A percentile compares a stretch with the other conserved stretches of the same genome.
Conservation (phyloP, 2,329 filamentous ascomycete genomes). For the Cladosporium sp. region DNA sequence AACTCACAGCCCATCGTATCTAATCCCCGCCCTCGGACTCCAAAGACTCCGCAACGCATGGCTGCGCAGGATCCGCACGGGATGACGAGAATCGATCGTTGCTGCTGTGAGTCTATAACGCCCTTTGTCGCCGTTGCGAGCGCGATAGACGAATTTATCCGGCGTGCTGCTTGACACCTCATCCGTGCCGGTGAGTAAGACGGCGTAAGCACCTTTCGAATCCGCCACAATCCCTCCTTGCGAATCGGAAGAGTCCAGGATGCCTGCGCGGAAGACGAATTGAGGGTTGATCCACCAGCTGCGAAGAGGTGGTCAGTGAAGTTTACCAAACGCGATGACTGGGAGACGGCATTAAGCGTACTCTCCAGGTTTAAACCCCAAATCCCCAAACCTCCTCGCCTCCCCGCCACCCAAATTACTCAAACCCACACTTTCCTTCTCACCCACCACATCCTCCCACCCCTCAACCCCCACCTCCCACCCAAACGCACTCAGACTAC, state of each 20-base stretch:
- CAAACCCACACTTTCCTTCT: conserved; percentile 31
- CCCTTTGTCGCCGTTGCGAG: conserved; percentile 36
- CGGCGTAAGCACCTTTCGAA: conserved; percentile 40
- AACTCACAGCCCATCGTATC: conserved; percentile 47
- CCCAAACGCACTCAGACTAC: conserved; percentile 28
- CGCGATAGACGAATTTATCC: conserved; percentile 39
- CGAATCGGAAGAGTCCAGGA: conserved; percentile 40
- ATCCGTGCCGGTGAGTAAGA: conserved; percentile 38
- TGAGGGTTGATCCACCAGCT: conserved; percentile 49
- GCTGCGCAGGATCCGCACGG: conserved; percentile 41
- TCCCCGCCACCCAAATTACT: conserved; percentile 29
- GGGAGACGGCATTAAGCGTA: no score
- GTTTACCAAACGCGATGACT: no score
- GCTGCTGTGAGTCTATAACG: conserved; percentile 41
- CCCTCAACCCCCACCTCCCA: conserved; percentile 33
- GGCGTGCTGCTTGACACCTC: conserved; percentile 35
- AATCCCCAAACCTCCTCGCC: conserved; percentile 34
- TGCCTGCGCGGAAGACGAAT: conserved; percentile 44
- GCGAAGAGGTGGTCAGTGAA: no score
- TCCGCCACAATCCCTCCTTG: conserved; percentile 41
- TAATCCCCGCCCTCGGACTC: conserved; percentile 42
- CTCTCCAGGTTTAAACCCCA: conserved; percentile 46
- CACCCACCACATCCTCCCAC: conserved; percentile 38
- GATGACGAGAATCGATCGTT: conserved; percentile 36
- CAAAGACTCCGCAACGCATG: conserved; percentile 42